Base-by-base conservation (phyloP, 495 filamentous ascomycete genomes). In the Clohesyomyces aquaticus region DNA sequence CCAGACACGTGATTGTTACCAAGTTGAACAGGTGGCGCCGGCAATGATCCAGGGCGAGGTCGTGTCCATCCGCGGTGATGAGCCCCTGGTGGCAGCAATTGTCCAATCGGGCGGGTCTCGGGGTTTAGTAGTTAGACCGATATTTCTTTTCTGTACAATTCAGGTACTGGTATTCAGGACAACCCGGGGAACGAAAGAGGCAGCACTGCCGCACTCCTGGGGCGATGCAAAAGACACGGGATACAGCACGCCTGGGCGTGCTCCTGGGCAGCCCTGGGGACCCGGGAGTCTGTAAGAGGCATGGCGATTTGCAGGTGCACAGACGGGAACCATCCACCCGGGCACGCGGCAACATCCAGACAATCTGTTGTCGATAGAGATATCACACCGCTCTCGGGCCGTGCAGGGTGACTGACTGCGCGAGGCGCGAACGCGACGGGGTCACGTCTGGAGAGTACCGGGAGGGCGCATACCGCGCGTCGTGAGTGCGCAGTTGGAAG, bases 271-370 rank as follows among this genome's bases (percentile, higher is more conserved):
- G 32, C 32, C 32, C 32, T 38, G 32, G 32, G n/a, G 32, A 38
- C 14, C 43, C 43, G 21, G 43, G 6, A n/a, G 43, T 47, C 16
- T 47, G 43, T 18, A 47, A 22, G n/a, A n/a, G 21, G 43, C 16
- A 47, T 47, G 8, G 43, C 43, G 21, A 47, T 38, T 6, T 47
- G 43, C 43, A 47, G 25, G 12, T 28, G 51, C 41, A n/a, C 55
- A 58, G 18, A 26, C 43, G 22, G 23, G 18, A 22, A 47, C 43
- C 43, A 22, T 47, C 18, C 43, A 47, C 43, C 4, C 21, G 43
- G 32, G n/a, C n/a, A n/a, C n/a, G n/a, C n/a, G n/a, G n/a, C n/a
- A n/a, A n/a, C n/a, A n/a, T n/a, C n/a, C n/a, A n/a, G n/a, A n/a
- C n/a, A n/a, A n/a, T n/a, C n/a, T n/a, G n/a, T n/a, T n/a, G n/a